Base-by-base conservation (phyloP, 257 asterid genomes). In the Gardenia jasminoides region DNA sequence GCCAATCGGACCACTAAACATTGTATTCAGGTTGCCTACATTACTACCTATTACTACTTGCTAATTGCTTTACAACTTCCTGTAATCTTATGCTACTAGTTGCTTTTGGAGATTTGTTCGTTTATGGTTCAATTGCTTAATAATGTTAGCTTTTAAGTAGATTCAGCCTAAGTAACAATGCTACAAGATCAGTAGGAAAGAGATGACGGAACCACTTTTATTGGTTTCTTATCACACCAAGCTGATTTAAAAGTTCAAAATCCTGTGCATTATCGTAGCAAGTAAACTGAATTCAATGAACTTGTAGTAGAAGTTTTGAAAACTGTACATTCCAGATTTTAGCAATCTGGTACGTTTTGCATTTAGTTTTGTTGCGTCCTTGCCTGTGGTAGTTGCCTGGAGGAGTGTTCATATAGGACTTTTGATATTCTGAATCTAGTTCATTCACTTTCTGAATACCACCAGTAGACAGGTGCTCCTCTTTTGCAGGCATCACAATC, bases 21-120 rank as follows among this genome's bases (percentile, higher is more conserved):
- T 16, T 91, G 90, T 82, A 88, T 92, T 84, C 91, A 92, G 95
- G 97, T 91, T 78, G 68, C 41, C 52, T 67, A 43, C 13, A 31
- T 20, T 9, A 12, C 26, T 19, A 31, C 26, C 22, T 58, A 10
- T 26, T 36, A 7, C 12, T 46, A 46, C 50, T 46, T 11, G 50
- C 10, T 46, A 46, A 46, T 8, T 36, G 12, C 10, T 46, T 46
- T 11, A 46, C 50, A 2, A 46, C 50, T 46, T 46, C 13, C 13
- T 1, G 50, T 46, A 46, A 46, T 46, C 12, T 46, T 46, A 7
- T 11, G 10, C 3, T 46, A 46, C 50, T 46, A 8, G 30, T 52
- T 52, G 13, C 1, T 74, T 19, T 36, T 36, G 4, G 28, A 56
- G 31, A 31, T 31, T 74, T 52, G 8, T 43, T 52, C 10, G 30